A percentile compares a stretch with the other conserved stretches of the same genome.
Conservation (phyloP, 352 stramenopile genomes). For the Phytophthora cactorum region DNA sequence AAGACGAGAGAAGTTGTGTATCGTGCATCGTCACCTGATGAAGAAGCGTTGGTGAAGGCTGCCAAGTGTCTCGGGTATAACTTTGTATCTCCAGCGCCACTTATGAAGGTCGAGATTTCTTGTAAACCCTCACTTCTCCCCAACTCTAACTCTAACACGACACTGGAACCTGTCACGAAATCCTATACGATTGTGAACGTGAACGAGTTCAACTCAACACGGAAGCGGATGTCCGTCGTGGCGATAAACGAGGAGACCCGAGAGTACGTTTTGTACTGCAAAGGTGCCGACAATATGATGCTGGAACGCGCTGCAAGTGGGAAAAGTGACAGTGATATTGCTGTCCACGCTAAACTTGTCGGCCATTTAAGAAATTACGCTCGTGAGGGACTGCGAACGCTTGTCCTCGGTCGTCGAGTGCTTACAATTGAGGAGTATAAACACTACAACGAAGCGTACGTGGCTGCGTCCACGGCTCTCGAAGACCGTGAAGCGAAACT, state of each 20-base stretch:
- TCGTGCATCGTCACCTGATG: slow-evolving; percentile 65
- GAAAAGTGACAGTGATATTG: slow-evolving; percentile 16
- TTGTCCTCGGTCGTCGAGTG: slow-evolving; percentile 67
- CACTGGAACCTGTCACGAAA: slow-evolving; percentile 20
- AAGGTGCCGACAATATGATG: slow-evolving; percentile 90
- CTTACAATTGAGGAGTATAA: slow-evolving; percentile 63
- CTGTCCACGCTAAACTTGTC: slow-evolving; percentile 30
- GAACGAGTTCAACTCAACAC: slow-evolving; percentile 89
- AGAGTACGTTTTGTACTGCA: slow-evolving; percentile 73
- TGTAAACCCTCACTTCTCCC: slow-evolving; percentile 40
- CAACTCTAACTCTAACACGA: slow-evolving; percentile 8
- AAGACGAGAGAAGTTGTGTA: slow-evolving; percentile 54
- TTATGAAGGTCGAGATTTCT: slow-evolving; percentile 61
- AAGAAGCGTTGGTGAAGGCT: slow-evolving; percentile 71
- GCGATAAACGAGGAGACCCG: slow-evolving; percentile 59
- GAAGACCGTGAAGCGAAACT: slow-evolving; percentile 57
- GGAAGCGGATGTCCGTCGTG: slow-evolving; percentile 99
- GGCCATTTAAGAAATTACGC: slow-evolving; percentile 73
- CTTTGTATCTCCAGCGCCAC: slow-evolving; percentile 53
- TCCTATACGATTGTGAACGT: slow-evolving; percentile 76
- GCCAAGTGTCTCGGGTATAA: slow-evolving; percentile 70
- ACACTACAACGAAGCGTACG: slow-evolving; percentile 62
- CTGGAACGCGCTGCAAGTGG: slow-evolving; percentile 47
- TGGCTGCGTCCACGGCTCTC: slow-evolving; percentile 56
- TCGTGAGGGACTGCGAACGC: slow-evolving; percentile 78